Conservation (phyloP, 441 rosid species). For the Pelargonium myrrhifolium region DNA sequence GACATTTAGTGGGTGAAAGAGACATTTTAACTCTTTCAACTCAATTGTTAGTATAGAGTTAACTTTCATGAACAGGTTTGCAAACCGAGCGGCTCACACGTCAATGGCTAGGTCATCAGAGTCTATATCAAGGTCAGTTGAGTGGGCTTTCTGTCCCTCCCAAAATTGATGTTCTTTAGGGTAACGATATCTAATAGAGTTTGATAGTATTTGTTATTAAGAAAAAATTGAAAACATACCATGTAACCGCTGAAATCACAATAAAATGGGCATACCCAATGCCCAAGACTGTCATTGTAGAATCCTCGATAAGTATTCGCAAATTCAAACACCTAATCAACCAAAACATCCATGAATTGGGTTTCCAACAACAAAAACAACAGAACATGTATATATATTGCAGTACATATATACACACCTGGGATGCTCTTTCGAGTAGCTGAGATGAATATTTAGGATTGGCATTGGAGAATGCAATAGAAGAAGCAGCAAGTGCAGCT, state of each 20-base stretch:
- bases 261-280: constrained; percentile 16
- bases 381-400: not conserved
- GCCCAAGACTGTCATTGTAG: constrained; percentile 9
- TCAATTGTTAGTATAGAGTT: not conserved
- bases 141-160: not conserved
- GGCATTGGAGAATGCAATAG: not conserved
- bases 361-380: not conserved
- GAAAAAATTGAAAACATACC: not conserved
- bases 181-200: too few species aligned
- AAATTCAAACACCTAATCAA: constrained; percentile 14
- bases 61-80: too few species aligned
- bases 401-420: not conserved
- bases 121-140: too few species aligned
- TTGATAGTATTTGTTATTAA: too few species aligned
- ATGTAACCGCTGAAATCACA: constrained; percentile 8
- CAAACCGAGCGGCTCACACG: too few species aligned
- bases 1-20: too few species aligned
- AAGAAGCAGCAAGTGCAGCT: constrained; percentile 18
- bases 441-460: constrained; percentile 3
- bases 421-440: not conserved
- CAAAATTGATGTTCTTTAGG: too few species aligned
- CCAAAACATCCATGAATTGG: too few species aligned
- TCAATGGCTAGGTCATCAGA: too few species aligned
- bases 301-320: constrained; percentile 10
- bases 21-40: too few species aligned